phyloP scores from a whole-genome alignment of 306 rosid species.

The Purshia tridentata region DNA sequence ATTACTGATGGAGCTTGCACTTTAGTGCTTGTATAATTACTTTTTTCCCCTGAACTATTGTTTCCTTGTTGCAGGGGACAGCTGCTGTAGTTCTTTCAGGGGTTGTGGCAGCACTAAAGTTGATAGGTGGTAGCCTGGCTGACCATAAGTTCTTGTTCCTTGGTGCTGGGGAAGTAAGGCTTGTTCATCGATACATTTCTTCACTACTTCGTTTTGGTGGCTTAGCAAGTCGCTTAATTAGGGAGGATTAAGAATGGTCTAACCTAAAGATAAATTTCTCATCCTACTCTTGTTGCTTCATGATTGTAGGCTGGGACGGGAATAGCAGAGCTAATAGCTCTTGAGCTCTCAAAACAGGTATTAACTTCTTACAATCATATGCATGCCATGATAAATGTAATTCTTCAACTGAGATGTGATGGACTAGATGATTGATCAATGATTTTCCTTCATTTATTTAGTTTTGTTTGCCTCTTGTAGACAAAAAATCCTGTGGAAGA shows the following conservation, averaged over 20 bases:
- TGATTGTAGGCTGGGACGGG: constrained; percentile 87
- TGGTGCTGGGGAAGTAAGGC: constrained; percentile 89
- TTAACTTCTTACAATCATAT: not conserved
- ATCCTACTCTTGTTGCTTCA: constrained; percentile 21
- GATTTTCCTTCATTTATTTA: constrained; percentile 3
- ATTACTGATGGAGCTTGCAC: constrained; percentile 4
- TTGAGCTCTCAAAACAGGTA: constrained; percentile 79
- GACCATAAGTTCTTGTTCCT: constrained; percentile 91
- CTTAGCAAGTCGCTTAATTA: not conserved
- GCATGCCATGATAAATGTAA: not conserved
- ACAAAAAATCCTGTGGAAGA: constrained; percentile 70
- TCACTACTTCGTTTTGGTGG: not conserved
- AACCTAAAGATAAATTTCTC: not conserved
- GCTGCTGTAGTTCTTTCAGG: constrained; percentile 96
- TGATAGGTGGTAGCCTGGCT: constrained; percentile 67
- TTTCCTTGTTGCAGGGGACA: constrained; percentile 68
- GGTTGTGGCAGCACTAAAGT: constrained; percentile 78
- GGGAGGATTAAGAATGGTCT: not conserved
- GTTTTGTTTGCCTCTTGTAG: constrained; percentile 34
- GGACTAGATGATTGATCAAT: not conserved
- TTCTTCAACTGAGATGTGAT: not conserved
- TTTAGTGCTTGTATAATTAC: not conserved
- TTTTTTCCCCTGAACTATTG: constrained; percentile 1
- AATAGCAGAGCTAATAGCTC: constrained; percentile 93
- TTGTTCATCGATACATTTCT: constrained; percentile 2